These are phyloP conservation scores for Delitschia confertaspora DNA, from an alignment of 495 filamentous ascomycete genomes.

Conservation along the genomic window DNA sequence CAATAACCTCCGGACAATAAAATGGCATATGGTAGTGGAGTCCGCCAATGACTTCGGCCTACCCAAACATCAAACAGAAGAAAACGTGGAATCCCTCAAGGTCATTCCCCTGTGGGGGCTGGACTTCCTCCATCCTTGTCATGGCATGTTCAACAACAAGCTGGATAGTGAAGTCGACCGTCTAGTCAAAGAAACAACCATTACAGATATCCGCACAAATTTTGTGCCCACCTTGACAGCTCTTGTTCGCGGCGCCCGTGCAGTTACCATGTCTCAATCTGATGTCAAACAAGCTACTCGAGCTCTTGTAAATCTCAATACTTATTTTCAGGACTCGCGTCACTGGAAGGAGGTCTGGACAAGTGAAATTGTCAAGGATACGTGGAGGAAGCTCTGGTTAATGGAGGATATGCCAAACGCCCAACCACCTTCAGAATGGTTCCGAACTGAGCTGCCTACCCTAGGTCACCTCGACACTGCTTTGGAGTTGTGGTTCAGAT, in stretches of 20 bases:
- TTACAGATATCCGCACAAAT: conserved; percentile 49
- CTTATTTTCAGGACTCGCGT: conserved; percentile 51
- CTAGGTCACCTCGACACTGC: conserved; percentile 48
- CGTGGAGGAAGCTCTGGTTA: conserved; percentile 55
- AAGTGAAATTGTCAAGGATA: conserved; percentile 50
- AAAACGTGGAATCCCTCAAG: conserved; percentile 56
- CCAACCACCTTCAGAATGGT: conserved; percentile 45
- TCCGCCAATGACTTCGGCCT: conserved; percentile 58
- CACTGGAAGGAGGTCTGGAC: conserved; percentile 59
- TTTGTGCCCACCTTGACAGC: conserved; percentile 55
- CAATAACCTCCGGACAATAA: conserved; percentile 52
- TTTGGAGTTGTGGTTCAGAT: conserved; percentile 54
- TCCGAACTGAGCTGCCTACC: conserved; percentile 51
- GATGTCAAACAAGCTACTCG: conserved; percentile 49
- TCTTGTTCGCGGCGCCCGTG: conserved; percentile 50
- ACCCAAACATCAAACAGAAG: conserved; percentile 57
- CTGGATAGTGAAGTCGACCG: conserved; percentile 54
- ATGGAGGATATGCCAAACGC: conserved; percentile 47
- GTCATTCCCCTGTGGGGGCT: conserved; percentile 59
- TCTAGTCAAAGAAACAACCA: conserved; percentile 43
- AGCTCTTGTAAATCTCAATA: conserved; percentile 52
- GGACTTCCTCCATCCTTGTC: conserved; percentile 53
- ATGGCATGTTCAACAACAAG: conserved; percentile 55
- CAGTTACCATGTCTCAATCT: conserved; percentile 41
- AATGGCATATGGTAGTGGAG: conserved; percentile 59